Percentiles rank a stretch among this genome's conserved stretches.
phyloP scores from a whole-genome alignment of 345 rosid genomes.

The Sapria himalayana region DNA sequence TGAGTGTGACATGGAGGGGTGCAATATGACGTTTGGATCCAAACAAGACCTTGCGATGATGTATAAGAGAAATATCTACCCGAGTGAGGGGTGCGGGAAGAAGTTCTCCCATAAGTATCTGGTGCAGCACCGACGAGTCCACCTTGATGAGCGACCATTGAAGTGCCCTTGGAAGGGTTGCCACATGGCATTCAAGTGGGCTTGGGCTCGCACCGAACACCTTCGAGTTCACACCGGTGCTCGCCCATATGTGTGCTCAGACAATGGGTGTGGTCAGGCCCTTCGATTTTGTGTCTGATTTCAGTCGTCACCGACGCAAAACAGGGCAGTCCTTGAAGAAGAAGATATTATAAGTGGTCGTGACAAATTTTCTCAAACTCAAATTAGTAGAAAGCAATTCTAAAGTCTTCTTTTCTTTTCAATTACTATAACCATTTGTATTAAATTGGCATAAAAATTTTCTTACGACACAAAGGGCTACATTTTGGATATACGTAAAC shows the following conservation, averaged over 20 bases:
- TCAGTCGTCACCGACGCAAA: slow-evolving; percentile 89
- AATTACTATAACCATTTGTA: too few species aligned
- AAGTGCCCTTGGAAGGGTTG: slow-evolving; percentile 99
- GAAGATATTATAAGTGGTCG: slow-evolving; percentile 8
- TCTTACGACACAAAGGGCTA: too few species aligned
- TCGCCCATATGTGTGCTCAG: slow-evolving; percentile 67
- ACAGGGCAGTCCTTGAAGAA: slow-evolving; percentile 77
- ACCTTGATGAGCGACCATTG: slow-evolving; percentile 77
- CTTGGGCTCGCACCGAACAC: slow-evolving; percentile 96
- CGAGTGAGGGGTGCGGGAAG: slow-evolving; percentile 85
- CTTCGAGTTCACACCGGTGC: slow-evolving; percentile 94
- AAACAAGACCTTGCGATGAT: slow-evolving; percentile 52
- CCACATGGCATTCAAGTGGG: slow-evolving; percentile 96
- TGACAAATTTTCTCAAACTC: too few species aligned
- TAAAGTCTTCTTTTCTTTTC: too few species aligned
- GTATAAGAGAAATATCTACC: slow-evolving; percentile 70
- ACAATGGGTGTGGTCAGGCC: slow-evolving; percentile 78
- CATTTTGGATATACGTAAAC: too few species aligned
- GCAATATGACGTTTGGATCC: slow-evolving; percentile 58
- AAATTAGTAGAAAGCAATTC: too few species aligned
- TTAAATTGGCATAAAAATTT: too few species aligned
- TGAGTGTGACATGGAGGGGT: slow-evolving; percentile 80
- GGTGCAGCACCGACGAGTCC: slow-evolving; percentile 87
- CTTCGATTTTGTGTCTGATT: slow-evolving; percentile 84
- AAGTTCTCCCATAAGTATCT: slow-evolving; percentile 85